These are phyloP conservation scores for Aspergillus egyptiacus DNA, from an alignment of 495 filamentous ascomycete species.

Conservation along the genomic window DNA sequence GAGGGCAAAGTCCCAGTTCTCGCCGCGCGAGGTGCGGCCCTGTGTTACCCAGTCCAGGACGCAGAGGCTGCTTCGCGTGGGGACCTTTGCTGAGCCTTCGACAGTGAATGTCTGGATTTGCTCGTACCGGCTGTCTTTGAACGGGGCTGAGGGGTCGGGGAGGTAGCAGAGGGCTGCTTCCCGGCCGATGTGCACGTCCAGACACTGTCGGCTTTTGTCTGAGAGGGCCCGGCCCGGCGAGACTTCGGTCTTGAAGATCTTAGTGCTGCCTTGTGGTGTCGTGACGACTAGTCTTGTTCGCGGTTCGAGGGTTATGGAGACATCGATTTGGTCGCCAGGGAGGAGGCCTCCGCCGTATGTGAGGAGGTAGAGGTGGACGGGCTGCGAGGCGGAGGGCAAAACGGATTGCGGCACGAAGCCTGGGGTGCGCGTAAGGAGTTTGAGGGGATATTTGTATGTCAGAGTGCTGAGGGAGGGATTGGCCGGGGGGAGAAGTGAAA, in stretches of 20 bases:
- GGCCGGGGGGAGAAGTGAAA: slow-evolving; percentile 63
- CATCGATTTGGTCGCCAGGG: slow-evolving; percentile 72
- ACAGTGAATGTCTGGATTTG: slow-evolving; percentile 75
- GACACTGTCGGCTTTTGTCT: slow-evolving; percentile 60
- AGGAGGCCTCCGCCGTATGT: slow-evolving; percentile 94
- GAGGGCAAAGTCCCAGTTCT: slow-evolving; percentile 73
- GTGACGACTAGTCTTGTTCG: slow-evolving; percentile 70
- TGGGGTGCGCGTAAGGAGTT: slow-evolving; percentile 66
- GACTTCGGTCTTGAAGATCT: slow-evolving; percentile 75
- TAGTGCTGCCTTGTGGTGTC: slow-evolving; percentile 87
- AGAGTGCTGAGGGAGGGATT: slow-evolving; percentile 67
- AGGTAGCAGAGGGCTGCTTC: slow-evolving; percentile 74
- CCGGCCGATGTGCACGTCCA: slow-evolving; percentile 55
- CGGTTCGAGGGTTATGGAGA: slow-evolving; percentile 59
- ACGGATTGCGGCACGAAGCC: slow-evolving; percentile 38
- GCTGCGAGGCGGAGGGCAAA: slow-evolving; percentile 25
- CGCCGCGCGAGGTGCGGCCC: slow-evolving; percentile 79
- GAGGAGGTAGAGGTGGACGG: slow-evolving; percentile 73
- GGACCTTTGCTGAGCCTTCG: slow-evolving; percentile 45
- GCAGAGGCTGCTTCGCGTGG: slow-evolving; percentile 54
- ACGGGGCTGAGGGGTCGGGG: slow-evolving; percentile 93
- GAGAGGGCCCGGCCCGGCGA: slow-evolving; percentile 22
- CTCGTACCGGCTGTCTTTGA: slow-evolving; percentile 69
- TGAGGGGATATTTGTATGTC: slow-evolving; percentile 89
- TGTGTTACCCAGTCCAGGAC: slow-evolving; percentile 89